Evolutionary conservation across 495 filamentous ascomycete genomes (phyloP).

Genomic region (Cladorrhinum samala): DNA sequence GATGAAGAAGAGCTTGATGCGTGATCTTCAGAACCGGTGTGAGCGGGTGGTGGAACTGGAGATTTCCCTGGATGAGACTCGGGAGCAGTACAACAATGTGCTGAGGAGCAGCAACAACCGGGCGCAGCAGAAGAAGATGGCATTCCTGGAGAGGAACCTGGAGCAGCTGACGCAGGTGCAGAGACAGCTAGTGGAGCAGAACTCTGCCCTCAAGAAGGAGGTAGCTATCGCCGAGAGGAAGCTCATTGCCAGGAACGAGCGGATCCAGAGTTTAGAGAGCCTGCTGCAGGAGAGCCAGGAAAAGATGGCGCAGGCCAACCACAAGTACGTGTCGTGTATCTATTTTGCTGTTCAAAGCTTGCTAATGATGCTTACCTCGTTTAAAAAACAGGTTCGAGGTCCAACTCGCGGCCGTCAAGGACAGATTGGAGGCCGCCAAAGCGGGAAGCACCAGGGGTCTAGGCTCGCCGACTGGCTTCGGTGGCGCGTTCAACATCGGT

Average conservation of each 20-base stretch:
- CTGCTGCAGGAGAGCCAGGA: constrained; percentile 96
- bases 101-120: constrained; percentile 92
- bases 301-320: constrained; percentile 91
- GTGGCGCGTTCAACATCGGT: constrained; percentile 66
- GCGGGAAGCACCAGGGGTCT: constrained; percentile 78
- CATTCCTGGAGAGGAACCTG: constrained; percentile 94
- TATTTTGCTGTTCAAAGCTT: not conserved
- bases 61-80: constrained; percentile 91
- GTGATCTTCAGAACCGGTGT: constrained; percentile 95
- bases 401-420: constrained; percentile 94
- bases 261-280: constrained; percentile 84
- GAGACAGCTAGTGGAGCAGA: constrained; percentile 95
- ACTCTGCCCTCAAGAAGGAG: constrained; percentile 93
- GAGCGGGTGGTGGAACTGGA: constrained; percentile 97
- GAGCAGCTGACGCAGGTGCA: constrained; percentile 97
- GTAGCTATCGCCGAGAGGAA: constrained; percentile 98
- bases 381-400: constrained; percentile 71
- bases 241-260: constrained; percentile 90
- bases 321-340: constrained; percentile 59
- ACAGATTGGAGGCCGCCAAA: constrained; percentile 93
- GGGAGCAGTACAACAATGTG: constrained; percentile 98
- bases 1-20: constrained; percentile 99
- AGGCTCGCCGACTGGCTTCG: constrained; percentile 53
- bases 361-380: not conserved
- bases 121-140: constrained; percentile 99